Base-by-base conservation (phyloP, 495 filamentous ascomycete genomes). In the Rostrohypoxylon terebratum region DNA sequence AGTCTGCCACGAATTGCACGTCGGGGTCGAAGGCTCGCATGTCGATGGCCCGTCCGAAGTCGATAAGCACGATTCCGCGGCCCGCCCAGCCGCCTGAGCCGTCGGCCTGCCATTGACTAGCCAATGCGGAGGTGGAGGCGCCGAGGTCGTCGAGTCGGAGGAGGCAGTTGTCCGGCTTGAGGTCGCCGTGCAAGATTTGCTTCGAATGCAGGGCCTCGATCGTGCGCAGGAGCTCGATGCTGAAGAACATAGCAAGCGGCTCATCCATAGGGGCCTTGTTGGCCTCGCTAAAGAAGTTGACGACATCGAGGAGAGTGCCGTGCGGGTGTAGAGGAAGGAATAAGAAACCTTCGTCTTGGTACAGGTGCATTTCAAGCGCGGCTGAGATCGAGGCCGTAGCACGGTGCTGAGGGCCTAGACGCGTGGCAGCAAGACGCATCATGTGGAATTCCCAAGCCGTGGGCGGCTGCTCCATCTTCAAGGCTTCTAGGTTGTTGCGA, bases 391-490 rank as follows among this genome's bases (percentile, higher is more conserved):
- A 94, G 0, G 92, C 89, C 0, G 87, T 83, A 0, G 91, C 90
- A 2, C 94, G 90, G 63, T 86, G 79, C 13, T 87, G 85, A 10
- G 88, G 83, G 0, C 87, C 89, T 0, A 98, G 84, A 5, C 96
- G 92, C 0, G 87, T 83, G 58, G 94, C 89, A 1, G 93, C 88
- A 25, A 92, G 88, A 1, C 91, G 90, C 83, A 98, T 95, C 81
- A 99, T 96, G 79, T 97, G 92, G 78, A 98, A 99, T 76, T 99
- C 96, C 96, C 96, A 99, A 0, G 92, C 82, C 13, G 88, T 90
- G 0, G 94, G 93, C 3, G 94, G 94, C 34, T 82, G 74, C 78
- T 99, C 96, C 86, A 97, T 91, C 79, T 99, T 99, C 69, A 99
- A 83, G 1, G 96, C 96, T 79, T 97, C 93, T 18, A 94, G 87